Evolutionary conservation across 176 grass and related monocot genomes (phyloP).

Genomic region (Phoenix dactylifera): DNA sequence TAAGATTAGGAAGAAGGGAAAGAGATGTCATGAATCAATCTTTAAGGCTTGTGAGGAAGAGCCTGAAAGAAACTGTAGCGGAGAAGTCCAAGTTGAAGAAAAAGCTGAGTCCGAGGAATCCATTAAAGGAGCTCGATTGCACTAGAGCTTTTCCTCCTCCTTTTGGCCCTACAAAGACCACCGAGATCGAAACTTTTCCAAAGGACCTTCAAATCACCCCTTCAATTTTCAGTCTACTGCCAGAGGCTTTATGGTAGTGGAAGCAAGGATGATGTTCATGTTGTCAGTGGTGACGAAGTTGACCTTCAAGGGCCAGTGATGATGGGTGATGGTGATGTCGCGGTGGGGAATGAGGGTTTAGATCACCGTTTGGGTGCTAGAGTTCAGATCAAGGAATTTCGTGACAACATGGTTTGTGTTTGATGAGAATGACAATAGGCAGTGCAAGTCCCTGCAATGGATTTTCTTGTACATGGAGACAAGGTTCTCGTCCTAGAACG

Average conservation of each 20-base stretch:
- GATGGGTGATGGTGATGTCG: too few relatives aligned
- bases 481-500: not conserved
- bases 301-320: too few relatives aligned
- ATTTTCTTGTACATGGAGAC: not conserved
- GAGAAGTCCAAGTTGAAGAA: not conserved
- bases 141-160: not conserved
- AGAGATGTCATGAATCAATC: constrained; percentile 7
- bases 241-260: too few relatives aligned
- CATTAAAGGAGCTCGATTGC: not conserved
- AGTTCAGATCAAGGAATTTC: not conserved
- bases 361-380: not conserved
- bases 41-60: not conserved
- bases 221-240: not conserved
- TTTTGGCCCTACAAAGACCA: not conserved
- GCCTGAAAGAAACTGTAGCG: not conserved
- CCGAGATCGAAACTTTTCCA: not conserved
- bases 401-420: not conserved
- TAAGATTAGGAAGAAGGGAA: not conserved
- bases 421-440: not conserved
- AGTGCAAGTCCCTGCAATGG: not conserved
- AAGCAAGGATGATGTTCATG: too few relatives aligned
- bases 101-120: not conserved
- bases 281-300: too few relatives aligned
- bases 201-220: not conserved
- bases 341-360: too few relatives aligned